These are phyloP conservation scores for Rhizopogon vesiculosus DNA, from an alignment of 768 basidiomycete genomes.

Conservation along the genomic window DNA sequence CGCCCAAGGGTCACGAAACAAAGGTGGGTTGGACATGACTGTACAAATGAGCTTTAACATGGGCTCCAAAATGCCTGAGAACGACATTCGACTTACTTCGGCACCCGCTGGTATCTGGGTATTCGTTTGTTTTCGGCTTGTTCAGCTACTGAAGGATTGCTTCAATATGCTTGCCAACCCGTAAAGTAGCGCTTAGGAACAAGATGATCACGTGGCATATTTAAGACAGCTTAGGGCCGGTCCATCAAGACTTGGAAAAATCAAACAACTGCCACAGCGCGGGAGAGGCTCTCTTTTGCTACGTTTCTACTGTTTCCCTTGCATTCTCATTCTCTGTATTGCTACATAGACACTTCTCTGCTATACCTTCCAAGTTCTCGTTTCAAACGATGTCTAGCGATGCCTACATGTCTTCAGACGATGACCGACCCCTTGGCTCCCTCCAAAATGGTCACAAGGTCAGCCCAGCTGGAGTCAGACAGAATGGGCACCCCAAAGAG, in stretches of 20 bases:
- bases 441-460: constrained; percentile 38
- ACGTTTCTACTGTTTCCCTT: constrained; percentile 23
- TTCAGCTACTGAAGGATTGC: neutral
- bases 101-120: neutral
- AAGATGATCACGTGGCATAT: constrained; percentile 18
- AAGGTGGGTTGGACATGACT: constrained; percentile 57
- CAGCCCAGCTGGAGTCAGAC: constrained; percentile 36
- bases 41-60: neutral
- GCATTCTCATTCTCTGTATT: constrained; percentile 15
- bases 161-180: neutral
- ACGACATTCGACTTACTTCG: neutral
- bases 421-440: constrained; percentile 46
- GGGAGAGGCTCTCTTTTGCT: constrained; percentile 21
- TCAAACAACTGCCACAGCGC: constrained; percentile 18
- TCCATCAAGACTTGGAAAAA: constrained; percentile 37
- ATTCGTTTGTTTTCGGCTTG: neutral
- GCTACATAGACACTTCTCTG: constrained; percentile 19
- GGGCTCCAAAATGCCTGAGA: neutral
- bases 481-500: constrained; percentile 34
- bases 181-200: neutral
- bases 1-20: constrained; percentile 93
- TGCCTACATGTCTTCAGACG: constrained; percentile 51
- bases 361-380: neutral
- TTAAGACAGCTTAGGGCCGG: constrained; percentile 51
- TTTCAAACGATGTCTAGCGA: constrained; percentile 39